Base-by-base conservation (phyloP, 2,329 filamentous ascomycete species). In the Fusarium papillatum region DNA sequence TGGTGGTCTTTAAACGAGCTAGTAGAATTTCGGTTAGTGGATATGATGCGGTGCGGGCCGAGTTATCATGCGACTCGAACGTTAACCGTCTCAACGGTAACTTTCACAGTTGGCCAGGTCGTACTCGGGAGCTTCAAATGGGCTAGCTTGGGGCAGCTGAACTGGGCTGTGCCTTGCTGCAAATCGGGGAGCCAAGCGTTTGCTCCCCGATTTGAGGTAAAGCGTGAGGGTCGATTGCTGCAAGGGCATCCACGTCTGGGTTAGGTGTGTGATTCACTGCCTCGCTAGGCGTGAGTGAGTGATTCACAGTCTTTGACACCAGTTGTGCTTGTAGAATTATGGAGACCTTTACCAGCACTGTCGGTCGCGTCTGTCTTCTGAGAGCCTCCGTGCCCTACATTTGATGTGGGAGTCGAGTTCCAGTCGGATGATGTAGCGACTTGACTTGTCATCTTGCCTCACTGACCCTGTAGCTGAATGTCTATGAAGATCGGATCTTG, bases 1-100 rank as follows among this genome's bases (percentile, higher is more conserved):
- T 65, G 48, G 43, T 39, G 19, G 39, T 38, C 50, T 31, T 62
- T 29, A 14, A 24, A 24, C 19, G 24, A 31, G 29, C 38, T 48
- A 61, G 26, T 16, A 46, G 6, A 13, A 19, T 29, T 55, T 17
- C 36, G 17, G 17, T 26, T 39, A 63, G 53, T 69, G 66, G 66
- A 62, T 53, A 31, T 24, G 46, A 24, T 34, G 62, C 67, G 74
- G 70, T 69, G 68, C 73, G 73, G 73, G 61, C 73, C 73, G 70
- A 71, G 67, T 31, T 31, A 66, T 64, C 41, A 69, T 68, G 70
- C 70, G 46, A 64, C 24, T 39, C 53, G 7, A 36, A 26, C 34
- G 73, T 61, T 64, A 57, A 22, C 53, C 65, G 50, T 63, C 34
- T 36, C 36, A 50, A 68, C 48, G 61, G 34, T 24, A 36, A 62